Conservation (phyloP, 164 flowering plant genomes). For the Dillenia suffruticosa region DNA sequence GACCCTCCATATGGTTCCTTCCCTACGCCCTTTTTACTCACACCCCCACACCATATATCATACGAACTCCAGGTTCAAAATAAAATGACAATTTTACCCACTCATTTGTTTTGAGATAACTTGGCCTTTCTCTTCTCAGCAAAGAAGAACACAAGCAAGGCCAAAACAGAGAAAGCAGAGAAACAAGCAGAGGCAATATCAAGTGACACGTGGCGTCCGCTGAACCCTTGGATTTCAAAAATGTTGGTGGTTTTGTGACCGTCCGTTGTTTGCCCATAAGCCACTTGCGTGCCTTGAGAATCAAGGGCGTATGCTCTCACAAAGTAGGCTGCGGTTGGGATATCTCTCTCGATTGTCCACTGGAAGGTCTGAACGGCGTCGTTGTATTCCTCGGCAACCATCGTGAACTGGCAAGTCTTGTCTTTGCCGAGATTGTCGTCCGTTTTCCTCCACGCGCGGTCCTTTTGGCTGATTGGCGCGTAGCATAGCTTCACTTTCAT, state of each 20-base stretch:
- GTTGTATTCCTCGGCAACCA: constrained; percentile 27
- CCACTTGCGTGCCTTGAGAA: constrained; percentile 30
- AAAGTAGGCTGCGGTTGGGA: constrained; percentile 49
- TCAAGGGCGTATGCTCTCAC: constrained; percentile 47
- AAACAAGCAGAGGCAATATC: constrained; percentile 65
- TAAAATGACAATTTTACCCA: too few species aligned
- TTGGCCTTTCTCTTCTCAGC: constrained; percentile 65
- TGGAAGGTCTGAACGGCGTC: constrained; percentile 13
- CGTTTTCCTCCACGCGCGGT: constrained; percentile 67
- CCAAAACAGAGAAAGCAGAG: constrained; percentile 73
- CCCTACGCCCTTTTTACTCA: too few species aligned
- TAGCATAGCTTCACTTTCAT: constrained; percentile 61
- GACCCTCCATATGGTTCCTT: too few species aligned
- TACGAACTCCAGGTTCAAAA: too few species aligned
- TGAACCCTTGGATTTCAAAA: constrained; percentile 49
- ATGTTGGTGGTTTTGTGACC: constrained; percentile 37
- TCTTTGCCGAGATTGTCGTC: constrained; percentile 41
- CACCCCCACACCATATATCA: too few species aligned
- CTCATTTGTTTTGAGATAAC: neutral
- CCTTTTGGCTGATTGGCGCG: constrained; percentile 61
- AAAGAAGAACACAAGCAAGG: constrained; percentile 56
- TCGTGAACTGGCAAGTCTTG: constrained; percentile 57
- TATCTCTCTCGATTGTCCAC: constrained; percentile 33
- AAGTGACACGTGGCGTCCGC: constrained; percentile 64
- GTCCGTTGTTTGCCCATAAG: constrained; percentile 71